Conservation (phyloP, 805 yeast genomes). For the Sugiyamaella chiloensis region DNA sequence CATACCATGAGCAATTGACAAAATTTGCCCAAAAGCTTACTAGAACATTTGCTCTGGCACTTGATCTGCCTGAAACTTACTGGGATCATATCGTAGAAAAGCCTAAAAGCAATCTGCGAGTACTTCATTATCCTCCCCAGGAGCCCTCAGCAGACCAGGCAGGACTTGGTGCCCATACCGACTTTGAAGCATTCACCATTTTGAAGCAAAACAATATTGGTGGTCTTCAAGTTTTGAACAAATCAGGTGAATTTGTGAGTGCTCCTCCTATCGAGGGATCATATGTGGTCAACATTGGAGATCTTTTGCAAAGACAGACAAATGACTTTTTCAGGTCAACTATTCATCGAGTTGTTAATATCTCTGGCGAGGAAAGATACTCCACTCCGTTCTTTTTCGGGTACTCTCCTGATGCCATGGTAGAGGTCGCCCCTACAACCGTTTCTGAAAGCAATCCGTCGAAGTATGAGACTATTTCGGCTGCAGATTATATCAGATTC, state of each 20-base stretch:
- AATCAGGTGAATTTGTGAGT: slow-evolving; percentile 33
- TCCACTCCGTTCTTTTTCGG: slow-evolving; percentile 32
- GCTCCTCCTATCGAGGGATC: slow-evolving; percentile 37
- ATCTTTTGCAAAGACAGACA: slow-evolving; percentile 38
- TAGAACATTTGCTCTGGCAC: slow-evolving; percentile 19
- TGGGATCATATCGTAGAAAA: slow-evolving; percentile 7
- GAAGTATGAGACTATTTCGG: slow-evolving; percentile 2
- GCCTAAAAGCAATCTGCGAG: slow-evolving; percentile 24
- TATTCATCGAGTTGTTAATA: slow-evolving; percentile 40
- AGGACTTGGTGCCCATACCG: slow-evolving; percentile 43
- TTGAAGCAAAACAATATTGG: slow-evolving; percentile 37
- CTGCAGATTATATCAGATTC: background rate
- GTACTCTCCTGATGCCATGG: slow-evolving; percentile 2
- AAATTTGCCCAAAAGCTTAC: slow-evolving; percentile 44
- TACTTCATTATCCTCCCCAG: slow-evolving; percentile 37
- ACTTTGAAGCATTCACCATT: slow-evolving; percentile 38
- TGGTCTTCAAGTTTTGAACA: slow-evolving; percentile 39
- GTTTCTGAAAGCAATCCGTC: background rate
- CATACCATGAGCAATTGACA: slow-evolving; percentile 45
- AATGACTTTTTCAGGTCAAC: slow-evolving; percentile 40
- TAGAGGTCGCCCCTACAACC: slow-evolving; percentile 22
- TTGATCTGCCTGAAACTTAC: slow-evolving; percentile 11
- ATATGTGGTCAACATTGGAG: slow-evolving; percentile 41
- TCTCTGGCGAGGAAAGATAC: slow-evolving; percentile 28
- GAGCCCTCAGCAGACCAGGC: slow-evolving; percentile 32